Percentiles rank a stretch among this genome's conserved stretches.
phyloP scores from a whole-genome alignment of 495 filamentous ascomycete genomes.

The Rostrohypoxylon terebratum region DNA sequence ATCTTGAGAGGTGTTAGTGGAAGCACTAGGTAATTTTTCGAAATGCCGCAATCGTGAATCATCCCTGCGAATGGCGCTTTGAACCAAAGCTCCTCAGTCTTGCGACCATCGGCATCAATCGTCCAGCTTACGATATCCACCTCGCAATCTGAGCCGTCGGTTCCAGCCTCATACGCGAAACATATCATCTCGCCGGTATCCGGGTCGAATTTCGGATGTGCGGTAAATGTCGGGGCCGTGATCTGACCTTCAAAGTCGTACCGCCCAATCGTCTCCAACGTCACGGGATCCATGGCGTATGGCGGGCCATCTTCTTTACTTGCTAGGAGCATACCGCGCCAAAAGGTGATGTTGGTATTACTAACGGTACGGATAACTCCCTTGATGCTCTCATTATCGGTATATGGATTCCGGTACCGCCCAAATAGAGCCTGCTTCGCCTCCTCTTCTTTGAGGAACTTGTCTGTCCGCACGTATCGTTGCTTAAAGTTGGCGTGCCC shows the following conservation, averaged over 20 bases:
- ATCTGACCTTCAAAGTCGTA: conserved; percentile 71
- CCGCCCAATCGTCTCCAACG: conserved; percentile 65
- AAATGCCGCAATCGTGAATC: conserved; percentile 68
- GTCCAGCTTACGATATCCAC: conserved; percentile 64
- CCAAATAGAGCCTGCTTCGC: conserved; percentile 60
- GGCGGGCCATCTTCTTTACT: conserved; percentile 68
- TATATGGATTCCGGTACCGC: conserved; percentile 66
- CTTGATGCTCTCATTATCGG: conserved; percentile 63
- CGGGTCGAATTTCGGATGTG: conserved; percentile 72
- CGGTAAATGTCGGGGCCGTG: conserved; percentile 65
- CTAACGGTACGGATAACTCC: conserved; percentile 62
- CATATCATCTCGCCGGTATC: conserved; percentile 67
- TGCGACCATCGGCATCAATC: conserved; percentile 55
- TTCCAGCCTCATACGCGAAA: conserved; percentile 66
- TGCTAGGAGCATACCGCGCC: conserved; percentile 63
- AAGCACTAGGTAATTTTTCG: conserved; percentile 65
- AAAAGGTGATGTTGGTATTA: conserved; percentile 69
- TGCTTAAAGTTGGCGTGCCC: conserved; percentile 64
- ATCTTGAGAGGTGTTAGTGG: conserved; percentile 64
- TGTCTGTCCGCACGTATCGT: conserved; percentile 66
- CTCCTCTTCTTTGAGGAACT: conserved; percentile 56
- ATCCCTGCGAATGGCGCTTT: conserved; percentile 65
- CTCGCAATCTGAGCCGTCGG: conserved; percentile 57
- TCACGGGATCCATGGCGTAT: conserved; percentile 67
- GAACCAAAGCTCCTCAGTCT: conserved; percentile 61